Conservation (phyloP, 2,329 filamentous ascomycete species). For the Xylogone sp. region DNA sequence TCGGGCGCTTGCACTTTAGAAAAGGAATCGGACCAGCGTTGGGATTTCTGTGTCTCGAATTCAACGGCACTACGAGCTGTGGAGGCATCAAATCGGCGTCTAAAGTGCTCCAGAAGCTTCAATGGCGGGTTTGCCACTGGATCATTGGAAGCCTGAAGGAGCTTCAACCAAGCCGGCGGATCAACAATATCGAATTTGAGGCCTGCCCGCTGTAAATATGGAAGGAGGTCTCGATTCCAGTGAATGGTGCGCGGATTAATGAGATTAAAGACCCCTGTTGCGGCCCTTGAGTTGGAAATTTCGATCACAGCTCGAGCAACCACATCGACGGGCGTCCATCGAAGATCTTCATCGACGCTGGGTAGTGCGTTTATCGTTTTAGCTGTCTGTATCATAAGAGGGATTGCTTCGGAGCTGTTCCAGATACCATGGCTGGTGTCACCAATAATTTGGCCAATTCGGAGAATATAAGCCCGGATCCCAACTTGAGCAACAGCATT, state of each 20-base stretch:
- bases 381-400: background rate
- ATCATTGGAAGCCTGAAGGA: background rate
- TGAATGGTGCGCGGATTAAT: slow-evolving; percentile 42
- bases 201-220: slow-evolving; percentile 27
- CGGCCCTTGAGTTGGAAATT: slow-evolving; percentile 24
- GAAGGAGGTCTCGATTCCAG: slow-evolving; percentile 47
- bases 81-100: background rate
- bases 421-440: slow-evolving; percentile 1
- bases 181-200: slow-evolving; percentile 5
- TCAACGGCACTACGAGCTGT: background rate
- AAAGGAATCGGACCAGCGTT: background rate
- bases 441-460: slow-evolving; percentile 1
- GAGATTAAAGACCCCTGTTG: slow-evolving; percentile 28
- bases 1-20: background rate
- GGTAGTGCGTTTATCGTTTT: background rate
- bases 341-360: background rate
- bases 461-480: background rate
- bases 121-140: background rate
- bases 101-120: background rate
- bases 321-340: background rate
- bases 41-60: background rate
- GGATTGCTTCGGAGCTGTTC: background rate
- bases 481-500: background rate
- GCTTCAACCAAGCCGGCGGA: background rate
- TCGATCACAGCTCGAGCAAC: slow-evolving; percentile 24